Evolutionary conservation across 768 basidiomycete species (phyloP).

Genomic region (Amanita fuliginea): DNA sequence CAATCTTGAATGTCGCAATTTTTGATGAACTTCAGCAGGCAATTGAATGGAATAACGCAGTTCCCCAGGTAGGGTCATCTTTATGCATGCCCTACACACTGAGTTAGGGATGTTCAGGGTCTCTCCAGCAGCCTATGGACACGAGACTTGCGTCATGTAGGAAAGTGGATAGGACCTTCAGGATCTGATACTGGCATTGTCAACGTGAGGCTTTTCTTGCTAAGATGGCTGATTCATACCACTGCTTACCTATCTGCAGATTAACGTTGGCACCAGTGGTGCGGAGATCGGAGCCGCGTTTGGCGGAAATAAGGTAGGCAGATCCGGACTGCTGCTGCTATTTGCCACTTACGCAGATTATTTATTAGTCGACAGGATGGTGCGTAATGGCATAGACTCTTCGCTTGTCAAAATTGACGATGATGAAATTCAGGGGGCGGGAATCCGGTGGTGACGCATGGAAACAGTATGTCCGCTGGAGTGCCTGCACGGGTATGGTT

Average conservation of each 20-base stretch:
- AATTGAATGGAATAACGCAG: conserved; percentile 83
- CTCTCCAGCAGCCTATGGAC: conserved; percentile 90
- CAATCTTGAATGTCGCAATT: conserved; percentile 76
- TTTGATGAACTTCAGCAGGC: conserved; percentile 85
- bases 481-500: conserved; percentile 63
- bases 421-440: conserved; percentile 54
- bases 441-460: conserved; percentile 98
- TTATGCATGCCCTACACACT: conserved; percentile 10
- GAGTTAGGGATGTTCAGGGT: conserved; percentile 32
- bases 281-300: conserved; percentile 73
- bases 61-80: conserved; percentile 48
- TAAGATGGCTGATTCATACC: conserved; percentile 49
- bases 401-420: conserved; percentile 12
- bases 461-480: conserved; percentile 94
- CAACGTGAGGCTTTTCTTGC: conserved; percentile 39
- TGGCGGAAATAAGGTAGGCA: conserved; percentile 81
- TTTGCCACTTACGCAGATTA: background rate
- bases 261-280: conserved; percentile 50
- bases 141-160: conserved; percentile 68
- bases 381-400: conserved; percentile 22
- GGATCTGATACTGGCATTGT: conserved; percentile 91
- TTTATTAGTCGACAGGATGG: conserved; percentile 69
- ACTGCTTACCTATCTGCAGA: conserved; percentile 18
- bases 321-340: conserved; percentile 7
- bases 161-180: conserved; percentile 85